Evolutionary conservation across 2,329 filamentous ascomycete genomes (phyloP), one percentile per base, ranked within the genome.

Genomic region (Magnaporthiopsis rhizophila): DNA sequence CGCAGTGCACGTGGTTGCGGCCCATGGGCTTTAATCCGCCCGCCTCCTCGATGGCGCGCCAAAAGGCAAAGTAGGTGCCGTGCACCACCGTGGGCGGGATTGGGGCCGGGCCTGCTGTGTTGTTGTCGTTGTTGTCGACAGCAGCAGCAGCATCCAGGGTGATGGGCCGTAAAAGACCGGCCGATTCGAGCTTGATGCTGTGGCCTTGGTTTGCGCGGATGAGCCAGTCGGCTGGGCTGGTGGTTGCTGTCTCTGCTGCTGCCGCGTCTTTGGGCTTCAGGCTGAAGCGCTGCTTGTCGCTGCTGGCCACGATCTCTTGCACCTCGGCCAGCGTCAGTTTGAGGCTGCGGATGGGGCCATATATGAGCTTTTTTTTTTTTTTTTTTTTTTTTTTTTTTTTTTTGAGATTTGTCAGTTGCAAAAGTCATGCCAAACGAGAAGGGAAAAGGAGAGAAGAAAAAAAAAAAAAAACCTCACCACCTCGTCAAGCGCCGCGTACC

Each of bases 151-250:
- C 76, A 45, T 83, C 82, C 0, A 85, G 72, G 1, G 86, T 87
- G 65, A 97, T 80, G 8, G 88, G 87, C 26, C 81, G 83, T 3
- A 97, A 84, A 2, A 96, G 82, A 0, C 83, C 83, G 60, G 88
- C 85, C n/a, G 86, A 86, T 34, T 91, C 88, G 50, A 87, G 78
- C 71, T 87, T 86, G 72, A 99, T 90, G 70, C 86, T 92, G 79
- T 98, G 95, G 64, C 95, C 95, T 78, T 98, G 95, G 72, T 96
- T 97, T 34, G 95, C 95, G 71, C 95, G 92, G 77, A 99, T 97
- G 38, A 96, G 82, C 79, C 88, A 97, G 74, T 89, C 82, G 0
- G 81, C 75, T 0, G 91, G 82, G 62, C 89, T 79, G 11, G 73
- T 72, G 26, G 74, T 73, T 57, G 70, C 70, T 64, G 53, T 8